A percentile compares a stretch with the other conserved stretches of the same genome.
These are phyloP conservation scores for Eimeria sp. DNA, from an alignment of 169 alveolate species.

Conservation along the genomic window DNA sequence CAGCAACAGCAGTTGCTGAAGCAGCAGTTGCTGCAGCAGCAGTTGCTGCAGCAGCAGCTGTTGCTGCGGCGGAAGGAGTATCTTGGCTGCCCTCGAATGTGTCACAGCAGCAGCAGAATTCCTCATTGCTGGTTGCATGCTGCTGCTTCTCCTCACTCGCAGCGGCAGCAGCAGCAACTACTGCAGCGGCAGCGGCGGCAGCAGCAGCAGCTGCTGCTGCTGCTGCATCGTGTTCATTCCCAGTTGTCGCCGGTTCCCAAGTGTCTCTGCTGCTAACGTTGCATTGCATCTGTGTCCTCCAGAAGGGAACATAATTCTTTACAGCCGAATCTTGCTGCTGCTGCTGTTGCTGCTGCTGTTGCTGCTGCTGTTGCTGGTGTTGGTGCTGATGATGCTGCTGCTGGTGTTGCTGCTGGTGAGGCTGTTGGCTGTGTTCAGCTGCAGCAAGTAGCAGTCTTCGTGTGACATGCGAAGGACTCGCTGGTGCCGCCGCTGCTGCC, in stretches of 20 bases:
- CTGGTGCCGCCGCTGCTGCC: background rate
- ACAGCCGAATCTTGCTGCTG: background rate
- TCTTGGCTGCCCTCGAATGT: background rate
- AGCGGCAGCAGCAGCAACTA: slow-evolving; percentile 16
- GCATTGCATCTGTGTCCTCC: background rate
- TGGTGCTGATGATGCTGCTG: too few species aligned
- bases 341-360: slow-evolving; percentile 29
- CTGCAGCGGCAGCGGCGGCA: background rate
- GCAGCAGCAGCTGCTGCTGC: slow-evolving; percentile 46
- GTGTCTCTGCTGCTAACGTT: background rate
- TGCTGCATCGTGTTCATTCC: background rate
- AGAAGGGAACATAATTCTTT: background rate
- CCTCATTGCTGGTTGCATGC: background rate
- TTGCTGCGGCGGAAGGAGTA: background rate
- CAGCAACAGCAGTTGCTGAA: background rate
- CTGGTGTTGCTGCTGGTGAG: background rate
- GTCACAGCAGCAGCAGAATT: slow-evolving; percentile 28
- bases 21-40: slow-evolving; percentile 4
- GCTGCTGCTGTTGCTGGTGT: too few species aligned
- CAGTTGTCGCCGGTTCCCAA: background rate
- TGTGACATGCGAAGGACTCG: background rate
- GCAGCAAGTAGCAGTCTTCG: background rate
- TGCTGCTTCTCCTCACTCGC: slow-evolving; percentile 12
- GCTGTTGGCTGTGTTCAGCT: background rate
- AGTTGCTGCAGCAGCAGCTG: slow-evolving; percentile 10